Conservation (phyloP, 1,284 basidiomycete genomes). For the Irpex sp. region DNA sequence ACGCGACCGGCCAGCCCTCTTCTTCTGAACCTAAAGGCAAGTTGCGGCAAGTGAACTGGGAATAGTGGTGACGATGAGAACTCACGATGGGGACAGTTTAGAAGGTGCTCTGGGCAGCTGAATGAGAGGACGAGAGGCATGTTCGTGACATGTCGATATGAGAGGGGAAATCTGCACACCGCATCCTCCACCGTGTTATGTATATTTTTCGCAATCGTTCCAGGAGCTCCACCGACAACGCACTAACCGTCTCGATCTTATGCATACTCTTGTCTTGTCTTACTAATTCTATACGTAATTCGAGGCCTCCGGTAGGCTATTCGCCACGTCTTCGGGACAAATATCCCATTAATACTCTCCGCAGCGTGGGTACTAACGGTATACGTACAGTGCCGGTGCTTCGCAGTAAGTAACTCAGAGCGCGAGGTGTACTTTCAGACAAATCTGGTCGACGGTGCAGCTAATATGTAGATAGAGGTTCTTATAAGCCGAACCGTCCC, state of each 20-base stretch:
- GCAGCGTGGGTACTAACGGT: not conserved
- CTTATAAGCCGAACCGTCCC: too few relatives aligned
- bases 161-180: not conserved
- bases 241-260: not conserved
- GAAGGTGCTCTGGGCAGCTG: not conserved
- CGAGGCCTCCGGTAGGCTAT: not conserved
- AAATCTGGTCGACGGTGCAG: too few relatives aligned
- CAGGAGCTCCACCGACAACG: not conserved
- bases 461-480: too few relatives aligned
- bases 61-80: not conserved
- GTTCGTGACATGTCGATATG: not conserved
- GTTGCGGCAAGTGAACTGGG: constrained; percentile 15
- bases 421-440: too few relatives aligned
- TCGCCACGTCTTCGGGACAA: not conserved
- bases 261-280: not conserved
- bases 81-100: not conserved
- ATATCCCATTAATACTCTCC: not conserved
- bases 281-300: not conserved
- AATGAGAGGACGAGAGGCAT: not conserved
- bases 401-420: not conserved
- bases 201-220: not conserved
- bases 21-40: constrained; percentile 12
- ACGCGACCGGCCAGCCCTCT: constrained; percentile 5
- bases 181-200: not conserved
- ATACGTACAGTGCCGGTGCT: not conserved